Conservation (phyloP, 1,139 yeast genomes). For the Debaryomycetaceae sp. region DNA sequence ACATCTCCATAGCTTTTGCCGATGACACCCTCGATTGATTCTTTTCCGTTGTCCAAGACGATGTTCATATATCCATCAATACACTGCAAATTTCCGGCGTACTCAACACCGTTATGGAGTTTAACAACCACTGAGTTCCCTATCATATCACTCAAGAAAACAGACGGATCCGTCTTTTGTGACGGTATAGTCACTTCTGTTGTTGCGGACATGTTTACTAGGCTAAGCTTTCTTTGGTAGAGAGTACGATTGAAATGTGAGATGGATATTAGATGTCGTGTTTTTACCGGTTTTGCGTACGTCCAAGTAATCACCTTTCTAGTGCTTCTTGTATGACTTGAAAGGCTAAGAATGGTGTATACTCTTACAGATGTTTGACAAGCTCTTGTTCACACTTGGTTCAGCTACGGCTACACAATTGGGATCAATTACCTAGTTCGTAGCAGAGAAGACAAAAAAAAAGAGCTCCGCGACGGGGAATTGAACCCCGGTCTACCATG, state of each 20-base stretch:
- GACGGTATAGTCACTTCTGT: background rate
- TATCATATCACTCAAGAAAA: constrained; percentile 72
- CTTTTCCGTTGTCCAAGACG: constrained; percentile 75
- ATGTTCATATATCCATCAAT: constrained; percentile 98
- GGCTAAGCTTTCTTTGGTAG: background rate
- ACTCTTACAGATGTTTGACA: too few relatives aligned
- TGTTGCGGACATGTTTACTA: background rate
- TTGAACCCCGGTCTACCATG: constrained; percentile 49
- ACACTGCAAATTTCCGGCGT: constrained; percentile 70
- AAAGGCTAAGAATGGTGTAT: too few relatives aligned
- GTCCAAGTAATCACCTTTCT: too few relatives aligned
- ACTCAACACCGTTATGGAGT: constrained; percentile 82
- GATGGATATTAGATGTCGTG: background rate
- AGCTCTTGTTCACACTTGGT: too few relatives aligned
- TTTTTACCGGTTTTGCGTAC: too few relatives aligned
- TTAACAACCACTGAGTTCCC: constrained; percentile 82
- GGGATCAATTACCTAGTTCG: too few relatives aligned
- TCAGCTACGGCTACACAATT: too few relatives aligned
- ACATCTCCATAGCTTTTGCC: constrained; percentile 75
- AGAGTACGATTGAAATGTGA: background rate
- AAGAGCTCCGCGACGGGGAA: constrained; percentile 45
- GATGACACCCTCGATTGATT: constrained; percentile 54
- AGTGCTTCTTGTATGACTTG: too few relatives aligned
- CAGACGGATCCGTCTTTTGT: constrained; percentile 58
- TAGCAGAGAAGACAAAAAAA: background rate